phyloP scores from a whole-genome alignment of 2,329 filamentous ascomycete species.

The Esteya vermicola region DNA sequence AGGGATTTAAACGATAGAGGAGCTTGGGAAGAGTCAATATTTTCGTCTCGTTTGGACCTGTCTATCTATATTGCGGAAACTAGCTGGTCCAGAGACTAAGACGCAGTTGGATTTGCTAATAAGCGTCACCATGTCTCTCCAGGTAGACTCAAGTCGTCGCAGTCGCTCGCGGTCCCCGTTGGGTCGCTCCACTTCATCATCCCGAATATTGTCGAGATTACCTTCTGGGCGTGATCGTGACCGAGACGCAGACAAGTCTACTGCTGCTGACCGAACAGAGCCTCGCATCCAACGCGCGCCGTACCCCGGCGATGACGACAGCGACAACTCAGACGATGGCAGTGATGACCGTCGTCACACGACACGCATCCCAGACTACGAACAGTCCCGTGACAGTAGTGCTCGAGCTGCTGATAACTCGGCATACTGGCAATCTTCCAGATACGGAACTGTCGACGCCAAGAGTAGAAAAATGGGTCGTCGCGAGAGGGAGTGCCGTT shows the following conservation, averaged over 20 bases:
- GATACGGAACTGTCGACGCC: slow-evolving; percentile 19
- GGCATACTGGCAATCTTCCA: slow-evolving; percentile 21
- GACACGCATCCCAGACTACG: slow-evolving; percentile 18
- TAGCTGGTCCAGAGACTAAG: too few species aligned
- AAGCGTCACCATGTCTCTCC: slow-evolving; percentile 37
- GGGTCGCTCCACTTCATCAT: slow-evolving; percentile 18
- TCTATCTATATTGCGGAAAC: too few species aligned
- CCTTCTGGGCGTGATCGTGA: slow-evolving; percentile 14
- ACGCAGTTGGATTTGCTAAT: too few species aligned
- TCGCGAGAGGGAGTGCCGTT: slow-evolving; percentile 13
- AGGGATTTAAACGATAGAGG: too few species aligned
- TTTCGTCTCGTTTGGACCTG: too few species aligned
- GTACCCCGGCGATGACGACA: slow-evolving; percentile 24
- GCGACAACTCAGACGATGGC: too few species aligned
- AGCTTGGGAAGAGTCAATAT: too few species aligned
- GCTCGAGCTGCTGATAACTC: slow-evolving; percentile 14
- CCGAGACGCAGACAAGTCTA: slow-evolving; percentile 18
- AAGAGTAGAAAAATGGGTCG: slow-evolving; percentile 13
- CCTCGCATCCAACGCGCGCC: slow-evolving; percentile 25
- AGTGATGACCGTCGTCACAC: slow-evolving; percentile 16
- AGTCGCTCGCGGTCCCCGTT: slow-evolving; percentile 33
- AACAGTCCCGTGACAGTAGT: slow-evolving; percentile 12
- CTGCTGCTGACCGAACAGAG: background rate
- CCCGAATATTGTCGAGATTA: slow-evolving; percentile 6
- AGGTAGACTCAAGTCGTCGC: slow-evolving; percentile 30